Evolutionary conservation across 2,329 filamentous ascomycete species (phyloP), one percentile per base, ranked within the genome.

Genomic region (Colletotrichum tofieldiae): DNA sequence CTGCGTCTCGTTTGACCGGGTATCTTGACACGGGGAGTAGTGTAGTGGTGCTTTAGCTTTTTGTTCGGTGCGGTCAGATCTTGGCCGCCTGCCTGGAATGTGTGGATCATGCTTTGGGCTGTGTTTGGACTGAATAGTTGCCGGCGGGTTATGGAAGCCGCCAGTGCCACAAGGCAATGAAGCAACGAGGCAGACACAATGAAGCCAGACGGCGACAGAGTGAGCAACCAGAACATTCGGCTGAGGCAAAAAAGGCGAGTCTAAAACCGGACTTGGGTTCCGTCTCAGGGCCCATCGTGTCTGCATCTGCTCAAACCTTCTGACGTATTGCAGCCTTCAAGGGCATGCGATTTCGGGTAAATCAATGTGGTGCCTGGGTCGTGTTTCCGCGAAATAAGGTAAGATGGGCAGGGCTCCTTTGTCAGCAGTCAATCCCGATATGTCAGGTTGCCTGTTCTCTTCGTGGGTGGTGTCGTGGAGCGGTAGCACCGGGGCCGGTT

Each of bases 71-170:
- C 59, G 70, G 59, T 70, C 54, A 72, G 70, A 72, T 72, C 65
- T 72, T 72, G 70, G 70, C 47, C 47, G 47, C 45, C 60, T 72
- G 66, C 59, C 29, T 65, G 70, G 60, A 70, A 72, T 52, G 54
- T 65, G 66, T 70, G 65, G 70, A 72, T 70, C 70, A 72, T 72
- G 70, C 65, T 72, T 72, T 65, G 65, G 59, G 59, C 18, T 51
- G n/a, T 65, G 65, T 72, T 70, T 72, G 54, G 47, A 72, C 54
- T 65, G 67, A 41, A 62, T 45, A 49, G 26, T 45, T 29, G 59
- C 37, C 69, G 66, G 43, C 41, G 61, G 23, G 55, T 63, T 41
- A 32, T 9, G 12, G 60, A 51, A 52, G 39, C 49, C 14, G 35
- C 39, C 6, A 64, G 41, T 64, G 65, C 59, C 66, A 60, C 39